Evolutionary conservation across 2,329 filamentous ascomycete species (phyloP), one percentile per base, ranked within the genome.

Genomic region (Nemania abortiva): DNA sequence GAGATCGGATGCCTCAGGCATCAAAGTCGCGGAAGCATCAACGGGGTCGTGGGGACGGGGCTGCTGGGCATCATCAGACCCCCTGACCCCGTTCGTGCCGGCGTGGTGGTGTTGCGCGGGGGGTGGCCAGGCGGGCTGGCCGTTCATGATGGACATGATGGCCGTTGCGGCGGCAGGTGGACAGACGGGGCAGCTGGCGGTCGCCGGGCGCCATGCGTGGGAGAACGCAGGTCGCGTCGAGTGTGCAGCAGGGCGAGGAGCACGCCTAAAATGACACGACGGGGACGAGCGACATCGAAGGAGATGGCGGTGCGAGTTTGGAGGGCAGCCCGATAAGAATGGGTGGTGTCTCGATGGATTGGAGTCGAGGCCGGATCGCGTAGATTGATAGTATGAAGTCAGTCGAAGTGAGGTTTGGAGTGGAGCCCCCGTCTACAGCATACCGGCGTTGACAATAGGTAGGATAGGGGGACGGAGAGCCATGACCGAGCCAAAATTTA

Each of bases 111-210:
- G 82, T 70, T 83, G 79, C 71, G 85, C 84, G 75, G 89, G 86
- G 75, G 89, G 85, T 72, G 86, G 86, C 90, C 91, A 92, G 85
- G 82, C 79, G 74, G 87, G 83, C 84, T 90, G 88, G 83, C 89
- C 86, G 82, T 90, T 90, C 82, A 86, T 83, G 83, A 90, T 84
- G 81, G 90, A 90, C 89, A 91, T 91, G 81, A 82, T 87, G 81
- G 80, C 80, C 81, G 82, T 81, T 65, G 63, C 78, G 79, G 63
- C 77, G 79, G 79, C 80, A 82, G 84, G 82, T 84, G 84, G 81
- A 81, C 81, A 81, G 81, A 83, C 80, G 77, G 79, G 80, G 79
- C 74, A 79, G 82, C 80, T 81, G 82, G 80, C 78, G 82, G 84
- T 82, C 85, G 86, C 86, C 86, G 82, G 85, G 81, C 85, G 86